These are phyloP conservation scores for Arthrobotrys megalospora DNA, from an alignment of 2,329 filamentous ascomycete genomes.

Conservation along the genomic window DNA sequence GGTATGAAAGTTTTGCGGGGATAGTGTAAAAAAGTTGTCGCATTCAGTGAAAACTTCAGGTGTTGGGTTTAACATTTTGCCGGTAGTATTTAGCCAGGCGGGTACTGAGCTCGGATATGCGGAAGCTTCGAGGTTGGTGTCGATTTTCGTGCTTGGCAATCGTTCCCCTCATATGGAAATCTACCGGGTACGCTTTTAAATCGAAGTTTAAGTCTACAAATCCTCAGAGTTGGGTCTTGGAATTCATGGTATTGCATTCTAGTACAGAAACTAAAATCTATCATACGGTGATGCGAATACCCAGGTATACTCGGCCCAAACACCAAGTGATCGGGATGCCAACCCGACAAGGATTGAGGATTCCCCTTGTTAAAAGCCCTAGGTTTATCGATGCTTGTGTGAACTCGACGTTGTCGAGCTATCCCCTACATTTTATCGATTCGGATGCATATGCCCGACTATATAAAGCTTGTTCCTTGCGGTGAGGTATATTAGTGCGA, in stretches of 20 bases:
- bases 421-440: neutral
- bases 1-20: slow-evolving; percentile 37
- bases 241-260: neutral
- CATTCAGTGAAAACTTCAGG: slow-evolving; percentile 1
- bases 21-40: slow-evolving; percentile 15
- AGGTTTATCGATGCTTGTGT: neutral
- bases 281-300: neutral
- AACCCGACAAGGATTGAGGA: neutral
- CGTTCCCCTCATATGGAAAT: neutral
- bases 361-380: slow-evolving; percentile 3
- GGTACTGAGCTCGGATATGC: slow-evolving; percentile 42
- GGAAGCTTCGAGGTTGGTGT: slow-evolving; percentile 22
- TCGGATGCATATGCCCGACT: no score
- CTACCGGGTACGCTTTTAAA: neutral
- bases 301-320: slow-evolving; percentile 3
- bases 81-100: slow-evolving; percentile 56
- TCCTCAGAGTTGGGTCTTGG: neutral
- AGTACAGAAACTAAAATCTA: neutral
- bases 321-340: neutral
- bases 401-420: neutral
- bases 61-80: slow-evolving; percentile 38
- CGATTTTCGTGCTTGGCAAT: neutral
- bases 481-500: no score
- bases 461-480: no score
- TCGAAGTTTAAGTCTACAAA: neutral